Evolutionary conservation across 2,329 filamentous ascomycete species (phyloP), one percentile per base, ranked within the genome.

Genomic region (Aureobasidium sp.): DNA sequence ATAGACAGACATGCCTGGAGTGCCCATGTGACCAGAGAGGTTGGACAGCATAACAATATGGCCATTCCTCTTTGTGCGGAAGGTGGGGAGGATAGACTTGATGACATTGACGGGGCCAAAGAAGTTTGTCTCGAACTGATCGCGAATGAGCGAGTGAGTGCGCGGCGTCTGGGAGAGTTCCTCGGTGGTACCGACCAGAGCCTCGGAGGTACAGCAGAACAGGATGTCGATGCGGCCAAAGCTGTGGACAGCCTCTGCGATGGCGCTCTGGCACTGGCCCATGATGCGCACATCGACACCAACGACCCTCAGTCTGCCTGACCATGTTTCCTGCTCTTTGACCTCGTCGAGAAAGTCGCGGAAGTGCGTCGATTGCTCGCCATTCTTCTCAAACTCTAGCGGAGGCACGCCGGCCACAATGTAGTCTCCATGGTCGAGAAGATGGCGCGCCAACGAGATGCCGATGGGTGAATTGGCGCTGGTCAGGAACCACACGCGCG

Each of bases 41-140:
- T 91, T 93, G 7, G 91, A 94, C 54, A 97, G 81, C 61, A 95
- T 84, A 65, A 97, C 87, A 65, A 97, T 88, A 73, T 99, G 94
- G 0, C 94, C 94, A 9, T 87, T 91, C 67, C 88, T 86, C 70
- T 92, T 88, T 63, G 82, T 80, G 47, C 94, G 83, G 73, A 97
- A 87, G 60, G 86, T 82, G 0, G 93, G 91, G 27, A 99, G 80
- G 1, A 86, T 82, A 15, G 92, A 89, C 73, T 94, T 95, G 78
- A 97, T 95, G 72, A 96, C 90, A 75, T 97, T 97, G 73, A 97
- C 88, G 62, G 95, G 91, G 0, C 90, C 91, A 74, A 97, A 97
- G 79, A 95, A 97, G 69, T 96, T 91, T 65, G 86, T 86, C 74
- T 97, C 93, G 72, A 97, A 97, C 73, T 97, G 93, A 70, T 96